phyloP scores from a whole-genome alignment of 306 rosid species.

The Ochetophila trinervis region DNA sequence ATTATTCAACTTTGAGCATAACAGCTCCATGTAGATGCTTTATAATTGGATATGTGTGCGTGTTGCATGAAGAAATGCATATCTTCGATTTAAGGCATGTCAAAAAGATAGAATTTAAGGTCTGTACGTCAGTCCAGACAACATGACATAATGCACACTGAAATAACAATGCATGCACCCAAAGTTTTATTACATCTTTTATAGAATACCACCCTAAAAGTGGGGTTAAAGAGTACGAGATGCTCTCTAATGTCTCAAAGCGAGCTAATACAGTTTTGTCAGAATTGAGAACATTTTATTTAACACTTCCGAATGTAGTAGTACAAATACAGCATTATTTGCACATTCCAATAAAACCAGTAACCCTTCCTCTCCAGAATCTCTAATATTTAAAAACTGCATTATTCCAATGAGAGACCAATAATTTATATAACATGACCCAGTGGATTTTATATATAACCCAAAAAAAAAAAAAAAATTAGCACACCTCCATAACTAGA shows the following conservation, averaged over 20 bases:
- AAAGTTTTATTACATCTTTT: neutral
- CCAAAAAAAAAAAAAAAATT: neutral
- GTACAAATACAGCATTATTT: neutral
- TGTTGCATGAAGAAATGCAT: neutral
- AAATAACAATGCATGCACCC: neutral
- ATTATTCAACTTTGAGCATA: no score
- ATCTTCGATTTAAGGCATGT: neutral
- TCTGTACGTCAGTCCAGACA: neutral
- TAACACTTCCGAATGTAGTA: neutral
- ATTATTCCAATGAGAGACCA: neutral
- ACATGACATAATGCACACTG: no score
- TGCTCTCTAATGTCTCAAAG: neutral
- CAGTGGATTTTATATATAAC: no score
- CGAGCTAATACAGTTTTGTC: neutral
- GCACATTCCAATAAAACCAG: neutral
- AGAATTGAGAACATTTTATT: neutral
- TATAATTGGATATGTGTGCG: neutral
- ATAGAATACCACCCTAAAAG: neutral
- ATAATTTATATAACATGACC: neutral
- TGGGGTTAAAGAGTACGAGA: neutral
- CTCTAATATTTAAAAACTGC: neutral
- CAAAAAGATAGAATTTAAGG: neutral
- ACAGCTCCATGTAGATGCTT: neutral
- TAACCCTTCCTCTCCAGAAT: neutral
- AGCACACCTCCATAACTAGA: conserved; percentile 80